A percentile compares a stretch with the other conserved stretches of the same genome.
These are phyloP conservation scores for Butyriboletus loyo DNA, from an alignment of 768 basidiomycete species.

Conservation along the genomic window DNA sequence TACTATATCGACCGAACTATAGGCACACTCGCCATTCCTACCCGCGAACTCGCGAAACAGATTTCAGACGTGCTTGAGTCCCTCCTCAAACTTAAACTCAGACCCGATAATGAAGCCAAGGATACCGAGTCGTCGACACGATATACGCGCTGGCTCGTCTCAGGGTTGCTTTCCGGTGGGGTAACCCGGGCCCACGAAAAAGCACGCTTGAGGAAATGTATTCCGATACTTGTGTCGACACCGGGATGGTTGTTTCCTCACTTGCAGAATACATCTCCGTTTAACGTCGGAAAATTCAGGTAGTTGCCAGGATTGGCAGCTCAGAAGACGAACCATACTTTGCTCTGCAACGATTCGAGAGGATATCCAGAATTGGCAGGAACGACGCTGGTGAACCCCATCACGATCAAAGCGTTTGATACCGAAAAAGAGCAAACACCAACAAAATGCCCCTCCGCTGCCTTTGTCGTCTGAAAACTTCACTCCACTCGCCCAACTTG, in stretches of 20 bases:
- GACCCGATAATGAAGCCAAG: conserved; percentile 52
- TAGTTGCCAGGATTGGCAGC: conserved; percentile 90
- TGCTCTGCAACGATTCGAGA: conserved; percentile 97
- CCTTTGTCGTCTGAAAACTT: conserved; percentile 53
- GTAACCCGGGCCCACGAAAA: conserved; percentile 94
- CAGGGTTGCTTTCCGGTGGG: conserved; percentile 92
- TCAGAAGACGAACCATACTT: conserved; percentile 77
- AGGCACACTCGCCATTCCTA: conserved; percentile 92
- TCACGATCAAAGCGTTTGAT: conserved; percentile 78
- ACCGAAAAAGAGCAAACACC: conserved; percentile 33
- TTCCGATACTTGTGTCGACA: conserved; percentile 93
- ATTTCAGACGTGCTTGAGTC: conserved; percentile 90
- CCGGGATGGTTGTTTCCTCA: conserved; percentile 95
- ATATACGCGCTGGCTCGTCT: conserved; percentile 89
- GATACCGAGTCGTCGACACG: conserved; percentile 43
- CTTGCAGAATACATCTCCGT: conserved; percentile 90
- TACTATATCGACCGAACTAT: conserved; percentile 94
- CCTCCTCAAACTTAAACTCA: conserved; percentile 72
- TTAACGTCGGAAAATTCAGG: conserved; percentile 89
- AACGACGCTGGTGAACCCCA: conserved; percentile 69
- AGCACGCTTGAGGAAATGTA: conserved; percentile 87
- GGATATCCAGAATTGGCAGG: conserved; percentile 92
- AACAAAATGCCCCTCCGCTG: conserved; percentile 12
- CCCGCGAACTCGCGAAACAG: conserved; percentile 93
- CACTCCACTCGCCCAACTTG: conserved; percentile 90